Evolutionary conservation across 352 stramenopile species (phyloP).

Genomic region (Globisporangium parvum): DNA sequence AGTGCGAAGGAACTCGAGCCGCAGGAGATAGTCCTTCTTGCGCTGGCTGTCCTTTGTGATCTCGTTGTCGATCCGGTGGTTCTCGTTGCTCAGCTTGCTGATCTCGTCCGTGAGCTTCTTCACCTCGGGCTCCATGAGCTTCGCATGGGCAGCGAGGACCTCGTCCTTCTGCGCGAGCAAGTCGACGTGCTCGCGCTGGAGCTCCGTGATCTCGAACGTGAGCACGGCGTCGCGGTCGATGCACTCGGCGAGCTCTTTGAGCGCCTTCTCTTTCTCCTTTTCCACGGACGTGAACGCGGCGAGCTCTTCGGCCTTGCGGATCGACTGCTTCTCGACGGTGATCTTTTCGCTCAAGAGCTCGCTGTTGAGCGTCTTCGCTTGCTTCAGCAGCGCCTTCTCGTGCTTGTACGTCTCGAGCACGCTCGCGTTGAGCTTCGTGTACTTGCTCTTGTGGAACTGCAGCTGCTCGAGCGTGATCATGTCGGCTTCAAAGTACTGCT

Average conservation of each 20-base stretch:
- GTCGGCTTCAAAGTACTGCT: slow-evolving; percentile 82
- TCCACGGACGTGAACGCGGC: slow-evolving; percentile 66
- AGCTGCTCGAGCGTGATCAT: slow-evolving; percentile 76
- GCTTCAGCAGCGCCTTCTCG: slow-evolving; percentile 73
- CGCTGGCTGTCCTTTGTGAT: slow-evolving; percentile 61
- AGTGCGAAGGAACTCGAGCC: slow-evolving; percentile 49
- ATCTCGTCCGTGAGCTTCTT: slow-evolving; percentile 67
- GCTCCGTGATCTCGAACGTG: slow-evolving; percentile 84
- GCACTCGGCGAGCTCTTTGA: slow-evolving; percentile 73
- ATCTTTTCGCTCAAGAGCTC: slow-evolving; percentile 85
- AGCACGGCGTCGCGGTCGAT: slow-evolving; percentile 78
- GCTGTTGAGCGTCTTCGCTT: slow-evolving; percentile 79
- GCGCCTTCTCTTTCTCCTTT: slow-evolving; percentile 70
- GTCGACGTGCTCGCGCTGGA: slow-evolving; percentile 78
- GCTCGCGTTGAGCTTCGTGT: slow-evolving; percentile 57
- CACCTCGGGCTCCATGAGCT: slow-evolving; percentile 83
- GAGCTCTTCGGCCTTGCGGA: slow-evolving; percentile 78
- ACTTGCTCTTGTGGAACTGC: slow-evolving; percentile 81
- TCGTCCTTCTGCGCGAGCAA: slow-evolving; percentile 64
- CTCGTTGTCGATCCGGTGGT: slow-evolving; percentile 57
- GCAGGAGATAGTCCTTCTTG: slow-evolving; percentile 52
- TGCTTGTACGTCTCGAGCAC: slow-evolving; percentile 78
- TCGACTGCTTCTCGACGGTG: slow-evolving; percentile 80
- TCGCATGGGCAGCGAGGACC: slow-evolving; percentile 68
- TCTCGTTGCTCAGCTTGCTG: slow-evolving; percentile 56